Evolutionary conservation across 2,329 filamentous ascomycete species (phyloP), one percentile per base, ranked within the genome.

Genomic region (Cladophialophora exuberans): DNA sequence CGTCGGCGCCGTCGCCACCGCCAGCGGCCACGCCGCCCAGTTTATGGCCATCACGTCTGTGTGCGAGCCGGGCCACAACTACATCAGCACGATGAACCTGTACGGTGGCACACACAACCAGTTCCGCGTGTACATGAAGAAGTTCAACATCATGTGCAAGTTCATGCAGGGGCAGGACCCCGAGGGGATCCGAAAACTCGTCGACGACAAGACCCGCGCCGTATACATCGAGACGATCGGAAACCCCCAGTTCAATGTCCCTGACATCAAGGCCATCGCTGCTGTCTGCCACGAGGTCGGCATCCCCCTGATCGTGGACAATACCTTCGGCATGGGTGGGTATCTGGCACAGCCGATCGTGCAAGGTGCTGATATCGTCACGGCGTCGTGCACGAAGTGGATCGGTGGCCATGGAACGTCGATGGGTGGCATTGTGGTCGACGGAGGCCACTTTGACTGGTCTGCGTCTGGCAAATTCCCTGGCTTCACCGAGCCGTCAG

Each of bases 71-170:
- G 90, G 90, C 41, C 90, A 96, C 78, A 96, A 96, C 78, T 93
- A 95, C 64, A 81, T 96, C 48, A 87, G 88, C 31, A 94, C 90
- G 6, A 84, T 86, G 28, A 94, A 92, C 74, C 79, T 96, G 49
- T 94, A 95, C 73, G 90, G 90, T 64, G 90, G 90, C 72, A 95
- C 90, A 17, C 95, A 94, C 80, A 95, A 95, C 76, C 90, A 95
- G 77, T 83, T 96, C 75, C 95, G 95, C 75, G 90, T 95, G 41
- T 82, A 89, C 63, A 79, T 95, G 43, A 86, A 88, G 7, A 82
- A 89, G 20, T 76, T 93, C 42, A 90, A 90, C 60, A 89, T 96
- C 69, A 76, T 79, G 31, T 90, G 89, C 68, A 93, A 90, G 77
- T 96, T 95, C 67, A 81, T 94, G 66, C 78, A 84, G 51, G 87